Conservation (phyloP, 129 eudicot species). For the Escallonia herrerae region DNA sequence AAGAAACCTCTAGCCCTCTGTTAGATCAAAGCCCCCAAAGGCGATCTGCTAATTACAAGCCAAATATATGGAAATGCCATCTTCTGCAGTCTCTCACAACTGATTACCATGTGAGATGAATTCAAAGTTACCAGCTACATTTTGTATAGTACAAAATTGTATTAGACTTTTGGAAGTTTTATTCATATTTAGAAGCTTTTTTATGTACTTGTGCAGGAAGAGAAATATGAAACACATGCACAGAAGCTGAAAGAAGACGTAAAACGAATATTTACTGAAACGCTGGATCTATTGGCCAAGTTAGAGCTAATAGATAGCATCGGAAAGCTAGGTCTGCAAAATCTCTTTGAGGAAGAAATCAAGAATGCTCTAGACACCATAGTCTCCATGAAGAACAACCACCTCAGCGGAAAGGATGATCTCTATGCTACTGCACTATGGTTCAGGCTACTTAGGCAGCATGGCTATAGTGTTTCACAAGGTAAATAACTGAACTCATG, state of each 20-base stretch:
- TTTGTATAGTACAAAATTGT: too few species aligned
- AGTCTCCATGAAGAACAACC: constrained; percentile 2
- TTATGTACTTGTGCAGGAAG: constrained; percentile 21
- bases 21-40: background rate
- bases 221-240: constrained; percentile 12
- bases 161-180: too few species aligned
- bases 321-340: constrained; percentile 22
- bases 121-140: too few species aligned
- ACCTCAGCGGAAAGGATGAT: constrained; percentile 3
- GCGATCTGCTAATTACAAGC: constrained; percentile 26
- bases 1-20: too few species aligned
- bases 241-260: constrained; percentile 24
- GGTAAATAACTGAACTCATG: constrained; percentile 14
- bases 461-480: constrained; percentile 37
- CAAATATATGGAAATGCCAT: constrained; percentile 28
- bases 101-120: background rate
- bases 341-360: constrained; percentile 29
- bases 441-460: constrained; percentile 36
- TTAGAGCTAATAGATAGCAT: constrained; percentile 34
- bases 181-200: background rate
- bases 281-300: constrained; percentile 14
- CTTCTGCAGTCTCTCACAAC: constrained; percentile 4
- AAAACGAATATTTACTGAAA: constrained; percentile 4
- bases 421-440: constrained; percentile 28
- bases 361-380: constrained; percentile 8